Percentiles rank a stretch among this genome's conserved stretches.
These are phyloP conservation scores for Trichopus zeylanicus DNA, from an alignment of 116 monocot species.

Conservation along the genomic window DNA sequence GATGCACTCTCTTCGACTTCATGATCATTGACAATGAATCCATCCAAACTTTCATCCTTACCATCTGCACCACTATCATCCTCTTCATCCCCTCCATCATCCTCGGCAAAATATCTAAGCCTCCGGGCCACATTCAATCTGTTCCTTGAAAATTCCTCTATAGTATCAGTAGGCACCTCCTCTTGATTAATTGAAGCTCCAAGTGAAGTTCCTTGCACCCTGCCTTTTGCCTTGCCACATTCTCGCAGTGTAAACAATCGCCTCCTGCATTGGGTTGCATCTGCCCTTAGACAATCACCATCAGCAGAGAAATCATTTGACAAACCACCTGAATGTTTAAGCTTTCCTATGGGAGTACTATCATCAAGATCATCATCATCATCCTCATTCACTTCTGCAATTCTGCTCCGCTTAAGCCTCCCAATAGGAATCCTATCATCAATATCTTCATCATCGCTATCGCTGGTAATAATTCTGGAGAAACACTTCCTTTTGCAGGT, in stretches of 20 bases:
- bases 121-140: slow-evolving; percentile 1
- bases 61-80: slow-evolving; percentile 22
- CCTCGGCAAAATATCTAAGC: slow-evolving; percentile 7
- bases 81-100: slow-evolving; percentile 9
- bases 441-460: slow-evolving; percentile 29
- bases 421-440: slow-evolving; percentile 25
- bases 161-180: not conserved
- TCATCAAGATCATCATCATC: slow-evolving; percentile 5
- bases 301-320: not conserved
- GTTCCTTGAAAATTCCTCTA: not conserved
- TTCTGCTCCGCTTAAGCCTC: slow-evolving; percentile 17
- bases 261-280: slow-evolving; percentile 6
- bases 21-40: slow-evolving; percentile 27
- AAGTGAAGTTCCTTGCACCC: not conserved
- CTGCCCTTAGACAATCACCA: not conserved
- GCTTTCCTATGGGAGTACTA: slow-evolving; percentile 4
- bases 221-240: not conserved
- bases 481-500: slow-evolving; percentile 30
- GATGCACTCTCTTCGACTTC: slow-evolving; percentile 9
- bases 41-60: slow-evolving; percentile 31
- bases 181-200: not conserved
- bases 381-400: not conserved
- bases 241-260: slow-evolving; percentile 20
- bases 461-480: slow-evolving; percentile 26
- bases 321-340: too few species aligned